phyloP scores from a whole-genome alignment of 257 asterid genomes.

The Gynochthodes officinalis region DNA sequence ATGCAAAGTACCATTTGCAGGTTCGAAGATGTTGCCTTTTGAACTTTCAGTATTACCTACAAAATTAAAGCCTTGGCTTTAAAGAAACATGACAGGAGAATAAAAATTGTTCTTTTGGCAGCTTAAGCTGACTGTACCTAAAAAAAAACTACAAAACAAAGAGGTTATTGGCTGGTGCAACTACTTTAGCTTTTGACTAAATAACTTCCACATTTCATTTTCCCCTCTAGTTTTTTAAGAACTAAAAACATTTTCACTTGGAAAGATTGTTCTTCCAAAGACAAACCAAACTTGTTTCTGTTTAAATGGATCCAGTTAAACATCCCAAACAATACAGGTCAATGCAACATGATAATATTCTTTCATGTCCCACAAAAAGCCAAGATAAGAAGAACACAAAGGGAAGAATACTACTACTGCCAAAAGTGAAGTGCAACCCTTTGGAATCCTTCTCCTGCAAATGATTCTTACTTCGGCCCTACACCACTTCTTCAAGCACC shows the following conservation, averaged over 20 bases:
- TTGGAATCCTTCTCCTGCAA: slow-evolving; percentile 24
- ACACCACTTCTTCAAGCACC: slow-evolving; percentile 5
- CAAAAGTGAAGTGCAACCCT: slow-evolving; percentile 19
- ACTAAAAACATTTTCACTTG: not conserved
- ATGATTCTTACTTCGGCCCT: slow-evolving; percentile 25
- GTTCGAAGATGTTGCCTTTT: slow-evolving; percentile 8
- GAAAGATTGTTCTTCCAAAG: not conserved
- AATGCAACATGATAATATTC: slow-evolving; percentile 18
- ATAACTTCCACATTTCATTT: not conserved
- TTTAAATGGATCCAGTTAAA: not conserved
- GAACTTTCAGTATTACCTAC: not conserved
- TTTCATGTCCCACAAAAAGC: slow-evolving; percentile 15
- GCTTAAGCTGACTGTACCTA: not conserved
- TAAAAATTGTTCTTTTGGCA: slow-evolving; percentile 11
- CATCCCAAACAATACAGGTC: not conserved
- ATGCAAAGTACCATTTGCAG: not conserved
- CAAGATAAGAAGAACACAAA: not conserved
- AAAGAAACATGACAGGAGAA: slow-evolving; percentile 4
- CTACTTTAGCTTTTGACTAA: slow-evolving; percentile 15
- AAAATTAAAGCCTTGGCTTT: slow-evolving; percentile 7
- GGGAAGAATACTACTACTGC: not conserved
- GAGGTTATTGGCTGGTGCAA: slow-evolving; percentile 20
- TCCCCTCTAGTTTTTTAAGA: not conserved
- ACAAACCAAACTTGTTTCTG: not conserved
- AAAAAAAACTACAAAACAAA: slow-evolving; percentile 5